A percentile compares a stretch with the other conserved stretches of the same genome.
Evolutionary conservation across 2,329 filamentous ascomycete genomes (phyloP).

Genomic region (Stemphylium vesicarium): DNA sequence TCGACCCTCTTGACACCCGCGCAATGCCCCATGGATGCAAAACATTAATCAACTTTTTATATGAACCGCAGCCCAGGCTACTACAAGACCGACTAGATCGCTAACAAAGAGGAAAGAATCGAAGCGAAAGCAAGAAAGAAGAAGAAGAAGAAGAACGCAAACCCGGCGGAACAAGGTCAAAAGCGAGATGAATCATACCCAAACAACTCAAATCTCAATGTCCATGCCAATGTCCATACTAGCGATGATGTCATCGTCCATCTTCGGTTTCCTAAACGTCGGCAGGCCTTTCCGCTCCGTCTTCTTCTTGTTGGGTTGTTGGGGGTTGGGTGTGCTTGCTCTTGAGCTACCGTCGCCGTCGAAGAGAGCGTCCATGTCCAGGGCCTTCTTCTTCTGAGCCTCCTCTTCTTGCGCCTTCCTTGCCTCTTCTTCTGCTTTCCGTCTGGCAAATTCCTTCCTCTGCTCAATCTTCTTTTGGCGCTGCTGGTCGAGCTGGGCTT

Average conservation of each 20-base stretch:
- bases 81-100: too few species aligned
- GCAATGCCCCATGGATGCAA: too few species aligned
- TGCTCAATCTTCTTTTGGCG: conserved; percentile 45
- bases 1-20: too few species aligned
- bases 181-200: neutral
- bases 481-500: conserved; percentile 81
- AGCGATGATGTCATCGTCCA: conserved; percentile 93
- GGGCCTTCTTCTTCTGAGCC: conserved; percentile 37
- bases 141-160: neutral
- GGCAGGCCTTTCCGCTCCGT: conserved; percentile 61
- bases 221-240: conserved; percentile 90
- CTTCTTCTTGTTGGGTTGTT: conserved; percentile 62
- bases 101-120: neutral
- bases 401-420: conserved; percentile 53
- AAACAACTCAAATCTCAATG: conserved; percentile 71
- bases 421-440: conserved; percentile 57
- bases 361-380: conserved; percentile 56
- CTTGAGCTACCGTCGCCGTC: conserved; percentile 52
- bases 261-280: conserved; percentile 76
- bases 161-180: neutral
- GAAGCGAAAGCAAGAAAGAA: neutral
- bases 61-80: neutral
- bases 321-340: conserved; percentile 53
- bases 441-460: conserved; percentile 52
- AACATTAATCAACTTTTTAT: neutral